Evolutionary conservation across 176 grass and related monocot species (phyloP), one percentile per base, ranked within the genome.

Genomic region (Oropetium thomaeum): DNA sequence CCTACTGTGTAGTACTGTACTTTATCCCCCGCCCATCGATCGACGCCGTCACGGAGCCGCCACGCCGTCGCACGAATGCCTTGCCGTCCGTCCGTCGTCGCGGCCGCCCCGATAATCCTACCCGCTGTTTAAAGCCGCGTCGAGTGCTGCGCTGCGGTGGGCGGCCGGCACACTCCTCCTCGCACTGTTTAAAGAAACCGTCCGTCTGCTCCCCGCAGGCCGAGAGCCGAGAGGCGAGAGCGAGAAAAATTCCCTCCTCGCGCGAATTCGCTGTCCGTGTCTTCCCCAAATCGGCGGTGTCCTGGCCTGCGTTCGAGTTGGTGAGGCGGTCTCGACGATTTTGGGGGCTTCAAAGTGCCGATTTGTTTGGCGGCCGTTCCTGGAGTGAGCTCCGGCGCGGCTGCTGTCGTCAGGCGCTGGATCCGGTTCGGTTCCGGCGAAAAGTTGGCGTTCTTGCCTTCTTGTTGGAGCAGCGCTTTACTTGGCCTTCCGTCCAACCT

Each of bases 161-260:
- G 67, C 32, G 43, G 39, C 39, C 42, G 55, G 52, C 62, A 60
- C 76, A 48, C 63, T 75, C 68, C 70, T 69, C 76, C 52, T 51
- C 17, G 53, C 70, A 23, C 76, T 74, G n/a, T n/a, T n/a, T n/a
- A 68, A 60, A 85, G 22, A 74, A 85, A 68, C 41, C 70, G 13
- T 58, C 41, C n/a, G n/a, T n/a, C n/a, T n/a, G 3, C 66, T 13
- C 28, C 79, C 20, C 67, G 20, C 27, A 54, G 19, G 26, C 47
- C 45, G 34, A n/a, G 49, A 55, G 35, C 30, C n/a, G n/a, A n/a
- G n/a, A n/a, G n/a, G n/a, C n/a, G n/a, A n/a, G n/a, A n/a, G n/a
- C n/a, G n/a, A n/a, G 45, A 30, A 65, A 39, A 85, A 68, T 33
- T 82, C 37, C 38, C 26, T 60, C 26, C 66, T 28, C 58, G n/a